Base-by-base conservation (phyloP, 208 protist genomes). In the Acanthamoeba divionensis region DNA sequence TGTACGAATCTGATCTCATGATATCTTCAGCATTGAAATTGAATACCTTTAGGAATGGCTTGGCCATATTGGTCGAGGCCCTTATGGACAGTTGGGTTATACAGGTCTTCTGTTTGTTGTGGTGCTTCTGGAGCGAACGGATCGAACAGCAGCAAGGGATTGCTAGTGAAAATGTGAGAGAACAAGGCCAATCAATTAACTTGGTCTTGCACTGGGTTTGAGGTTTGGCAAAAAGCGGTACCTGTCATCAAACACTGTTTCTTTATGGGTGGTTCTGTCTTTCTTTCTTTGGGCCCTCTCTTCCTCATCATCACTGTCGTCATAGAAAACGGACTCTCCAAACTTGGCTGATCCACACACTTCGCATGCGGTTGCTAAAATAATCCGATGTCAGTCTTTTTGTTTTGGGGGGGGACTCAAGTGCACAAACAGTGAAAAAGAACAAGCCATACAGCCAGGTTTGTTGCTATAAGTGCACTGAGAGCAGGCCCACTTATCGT, bases 391-490 rank as follows among this genome's bases (percentile, higher is more conserved):
- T n/a, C n/a, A n/a, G n/a, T n/a, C n/a, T n/a, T n/a, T n/a, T n/a
- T n/a, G n/a, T n/a, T n/a, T n/a, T n/a, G n/a, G n/a, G n/a, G n/a
- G n/a, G n/a, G n/a, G n/a, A n/a, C n/a, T n/a, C n/a, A n/a, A n/a
- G n/a, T n/a, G n/a, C n/a, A n/a, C n/a, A n/a, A n/a, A n/a, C n/a
- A n/a, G n/a, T n/a, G n/a, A n/a, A n/a, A n/a, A n/a, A n/a, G n/a
- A n/a, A n/a, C n/a, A n/a, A n/a, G n/a, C n/a, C n/a, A n/a, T n/a
- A n/a, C n/a, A n/a, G 26, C 63, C 31, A 13, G 63, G 63, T 38
- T 71, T 71, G 63, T 71, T 71, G 63, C 38, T 5, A 38, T 71
- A 71, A 6, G 63, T 71, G 63, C 63, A 71, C 36, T 71, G 38
- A 18, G 63, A 71, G 63, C 63, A 71, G 12, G 63, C 2, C 63